Conservation (phyloP, 75 land plant species). For the Ceratopteris richardii region DNA sequence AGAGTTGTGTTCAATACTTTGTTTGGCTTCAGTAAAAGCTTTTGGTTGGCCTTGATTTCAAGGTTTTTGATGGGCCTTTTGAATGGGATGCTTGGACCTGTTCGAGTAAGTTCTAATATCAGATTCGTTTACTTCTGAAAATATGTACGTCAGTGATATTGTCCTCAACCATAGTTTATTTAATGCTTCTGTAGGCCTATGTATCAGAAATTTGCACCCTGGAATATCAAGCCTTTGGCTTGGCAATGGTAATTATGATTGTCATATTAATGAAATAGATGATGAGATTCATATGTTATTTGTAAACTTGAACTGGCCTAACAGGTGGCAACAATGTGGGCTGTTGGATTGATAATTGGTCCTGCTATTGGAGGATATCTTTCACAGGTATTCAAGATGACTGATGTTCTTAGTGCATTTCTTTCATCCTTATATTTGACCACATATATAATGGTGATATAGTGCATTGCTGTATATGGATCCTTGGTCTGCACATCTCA, state of each 20-base stretch:
- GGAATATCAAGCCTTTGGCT: conserved; percentile 23
- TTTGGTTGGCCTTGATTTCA: conserved; percentile 70
- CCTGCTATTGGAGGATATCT: conserved; percentile 33
- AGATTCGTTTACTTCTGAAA: too few species aligned
- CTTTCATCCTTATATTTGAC: neutral
- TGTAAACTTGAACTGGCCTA: neutral
- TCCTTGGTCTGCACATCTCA: too few species aligned
- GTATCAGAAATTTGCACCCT: conserved; percentile 22
- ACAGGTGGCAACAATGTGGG: conserved; percentile 28
- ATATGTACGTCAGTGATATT: too few species aligned
- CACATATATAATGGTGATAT: too few species aligned
- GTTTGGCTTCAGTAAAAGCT: conserved; percentile 65
- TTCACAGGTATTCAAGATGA: conserved; percentile 16
- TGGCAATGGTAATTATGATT: conserved; percentile 16
- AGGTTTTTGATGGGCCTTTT: conserved; percentile 67
- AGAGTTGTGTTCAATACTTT: conserved; percentile 65
- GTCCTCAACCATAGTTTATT: too few species aligned
- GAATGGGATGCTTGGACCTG: conserved; percentile 34
- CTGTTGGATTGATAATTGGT: conserved; percentile 28
- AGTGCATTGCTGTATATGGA: too few species aligned
- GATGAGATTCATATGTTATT: too few species aligned
- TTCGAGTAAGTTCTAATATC: conserved; percentile 11
- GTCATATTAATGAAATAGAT: neutral
- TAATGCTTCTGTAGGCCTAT: conserved; percentile 20
- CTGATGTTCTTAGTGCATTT: neutral